Evolutionary conservation across 768 basidiomycete genomes (phyloP).

Genomic region (Pleurotus eryngii): DNA sequence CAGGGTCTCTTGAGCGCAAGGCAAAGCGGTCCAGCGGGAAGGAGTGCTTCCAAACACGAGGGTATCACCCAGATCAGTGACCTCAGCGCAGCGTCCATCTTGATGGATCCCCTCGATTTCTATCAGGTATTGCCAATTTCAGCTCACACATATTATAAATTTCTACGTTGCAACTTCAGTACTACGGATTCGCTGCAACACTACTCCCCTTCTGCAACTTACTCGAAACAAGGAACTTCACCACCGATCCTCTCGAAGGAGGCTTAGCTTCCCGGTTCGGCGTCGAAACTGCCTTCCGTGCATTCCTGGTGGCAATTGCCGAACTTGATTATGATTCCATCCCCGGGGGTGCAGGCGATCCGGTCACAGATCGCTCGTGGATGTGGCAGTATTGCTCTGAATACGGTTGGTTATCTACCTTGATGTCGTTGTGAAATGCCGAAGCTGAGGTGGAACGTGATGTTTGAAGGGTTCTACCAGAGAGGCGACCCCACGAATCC

Average conservation of each 20-base stretch:
- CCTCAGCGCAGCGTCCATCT: constrained; percentile 36
- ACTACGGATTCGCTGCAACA: constrained; percentile 43
- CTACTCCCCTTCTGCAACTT: constrained; percentile 46
- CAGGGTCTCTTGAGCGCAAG: constrained; percentile 38
- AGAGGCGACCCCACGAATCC: constrained; percentile 42
- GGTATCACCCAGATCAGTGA: constrained; percentile 33
- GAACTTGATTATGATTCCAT: constrained; percentile 46
- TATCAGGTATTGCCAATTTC: constrained; percentile 34
- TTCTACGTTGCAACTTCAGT: constrained; percentile 20
- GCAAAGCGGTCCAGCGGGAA: constrained; percentile 40
- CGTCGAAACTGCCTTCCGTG: constrained; percentile 31
- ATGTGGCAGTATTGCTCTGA: constrained; percentile 55
- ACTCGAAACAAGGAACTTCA: constrained; percentile 42
- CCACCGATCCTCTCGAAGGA: constrained; percentile 29
- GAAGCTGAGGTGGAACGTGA: background rate
- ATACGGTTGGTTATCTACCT: constrained; percentile 31
- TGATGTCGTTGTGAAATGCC: background rate
- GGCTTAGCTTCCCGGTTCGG: constrained; percentile 34
- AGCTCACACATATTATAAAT: background rate
- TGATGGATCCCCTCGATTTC: constrained; percentile 47
- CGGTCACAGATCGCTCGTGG: constrained; percentile 42
- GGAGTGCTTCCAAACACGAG: constrained; percentile 30
- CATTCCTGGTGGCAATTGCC: constrained; percentile 38
- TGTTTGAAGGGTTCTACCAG: constrained; percentile 39
- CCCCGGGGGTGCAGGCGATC: constrained; percentile 36